Evolutionary conservation across 208 protist species (phyloP), one percentile per base, ranked within the genome.

Genomic region (Balamuthia mandrillaris): DNA sequence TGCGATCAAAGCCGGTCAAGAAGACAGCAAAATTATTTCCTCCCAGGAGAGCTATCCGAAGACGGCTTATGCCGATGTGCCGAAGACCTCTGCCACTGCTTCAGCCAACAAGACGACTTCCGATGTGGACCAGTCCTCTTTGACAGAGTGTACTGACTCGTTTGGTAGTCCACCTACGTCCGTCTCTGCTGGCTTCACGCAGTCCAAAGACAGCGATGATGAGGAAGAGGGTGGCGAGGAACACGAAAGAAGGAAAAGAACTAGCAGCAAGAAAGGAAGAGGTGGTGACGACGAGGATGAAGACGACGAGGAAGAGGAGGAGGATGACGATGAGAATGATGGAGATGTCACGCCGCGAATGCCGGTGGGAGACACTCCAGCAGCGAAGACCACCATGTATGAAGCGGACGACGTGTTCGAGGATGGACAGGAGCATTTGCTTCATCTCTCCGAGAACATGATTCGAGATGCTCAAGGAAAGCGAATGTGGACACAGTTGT

Each of bases 361-460:
- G 5, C 4, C 12, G 24, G 42, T 21, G 42, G 21, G 18, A 35
- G 31, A 35, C 18, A n/a, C 49, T 35, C 49, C 49, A 45, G 56
- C 35, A 35, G 49, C 37, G 21, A 33, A 37, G 47, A 58, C 70
- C 21, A 79, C 56, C 14, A 35, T 54, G 41, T 37, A 79, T 56
- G 44, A 58, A 45, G 70, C 44, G 16, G 70, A 45, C 21, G 29
- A 79, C 10, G 47, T 58, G 6, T 31, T 79, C 27, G 70, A 37
- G 21, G 45, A 79, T 12, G 70, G 56, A 21, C 70, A 79, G 9
- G 24, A 79, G n/a, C 70, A 79, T 31, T 31, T 79, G 1, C n/a
- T 37, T 18, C 70, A 79, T 18, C 70, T 79, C 47, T 79, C 70
- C 29, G 56, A 79, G 31, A 45, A 79, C 21, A 79, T 79, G 45